phyloP scores from a whole-genome alignment of 78 protist genomes.

The Dictyostelium citrinum region DNA sequence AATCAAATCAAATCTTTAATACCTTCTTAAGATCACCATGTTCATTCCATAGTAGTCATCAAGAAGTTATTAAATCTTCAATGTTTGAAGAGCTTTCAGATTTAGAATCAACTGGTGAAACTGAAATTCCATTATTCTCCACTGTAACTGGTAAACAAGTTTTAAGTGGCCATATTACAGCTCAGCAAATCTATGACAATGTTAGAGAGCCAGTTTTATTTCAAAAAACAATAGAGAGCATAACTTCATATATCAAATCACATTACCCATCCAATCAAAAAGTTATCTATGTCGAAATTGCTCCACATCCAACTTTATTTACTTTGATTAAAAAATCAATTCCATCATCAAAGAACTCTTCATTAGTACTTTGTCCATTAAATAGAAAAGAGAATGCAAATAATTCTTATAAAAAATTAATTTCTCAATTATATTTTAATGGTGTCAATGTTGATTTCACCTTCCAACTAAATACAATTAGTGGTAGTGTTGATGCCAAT shows the following conservation, averaged over 20 bases:
- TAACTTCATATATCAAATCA: not conserved
- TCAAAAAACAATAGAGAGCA: not conserved
- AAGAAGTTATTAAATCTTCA: not conserved
- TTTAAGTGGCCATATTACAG: not conserved
- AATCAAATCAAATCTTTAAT: not conserved
- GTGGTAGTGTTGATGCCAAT: not conserved
- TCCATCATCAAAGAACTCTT: not conserved
- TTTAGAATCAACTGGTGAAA: not conserved
- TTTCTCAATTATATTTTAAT: constrained; percentile 13
- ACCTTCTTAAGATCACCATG: constrained; percentile 44
- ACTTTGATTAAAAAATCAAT: not conserved
- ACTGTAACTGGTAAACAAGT: constrained; percentile 4
- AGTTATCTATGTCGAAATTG: constrained; percentile 21
- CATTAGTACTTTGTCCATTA: not conserved
- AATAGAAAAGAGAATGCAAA: constrained; percentile 14
- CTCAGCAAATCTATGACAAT: not conserved
- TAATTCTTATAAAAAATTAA: not conserved
- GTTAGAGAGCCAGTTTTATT: constrained; percentile 35
- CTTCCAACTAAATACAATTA: not conserved
- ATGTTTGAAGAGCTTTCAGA: not conserved
- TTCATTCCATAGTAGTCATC: constrained; percentile 33
- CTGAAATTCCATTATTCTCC: constrained; percentile 39
- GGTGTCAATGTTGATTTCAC: constrained; percentile 40
- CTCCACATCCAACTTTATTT: constrained; percentile 65
- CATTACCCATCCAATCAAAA: not conserved